Evolutionary conservation across 805 yeast species (phyloP).

Genomic region (Candida caryicola): DNA sequence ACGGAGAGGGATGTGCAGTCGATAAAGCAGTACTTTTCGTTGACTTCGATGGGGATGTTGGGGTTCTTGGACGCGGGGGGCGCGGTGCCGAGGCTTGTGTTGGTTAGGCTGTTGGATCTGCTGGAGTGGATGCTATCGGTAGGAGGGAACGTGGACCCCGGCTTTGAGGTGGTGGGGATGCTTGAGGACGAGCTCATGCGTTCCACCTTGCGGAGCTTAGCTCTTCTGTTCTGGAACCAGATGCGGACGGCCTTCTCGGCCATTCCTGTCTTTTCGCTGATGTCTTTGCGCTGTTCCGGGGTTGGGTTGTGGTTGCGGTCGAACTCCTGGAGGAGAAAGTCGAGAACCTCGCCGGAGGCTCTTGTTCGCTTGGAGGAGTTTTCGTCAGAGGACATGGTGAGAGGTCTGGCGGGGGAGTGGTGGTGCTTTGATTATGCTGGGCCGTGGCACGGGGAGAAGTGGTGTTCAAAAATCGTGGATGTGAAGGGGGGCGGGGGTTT

Average conservation of each 20-base stretch:
- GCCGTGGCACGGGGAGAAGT: background rate
- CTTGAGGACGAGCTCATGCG: slow-evolving; percentile 34
- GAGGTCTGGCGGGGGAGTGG: background rate
- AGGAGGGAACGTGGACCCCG: background rate
- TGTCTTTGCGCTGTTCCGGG: slow-evolving; percentile 63
- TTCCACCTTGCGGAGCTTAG: slow-evolving; percentile 68
- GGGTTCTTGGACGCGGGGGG: slow-evolving; percentile 1
- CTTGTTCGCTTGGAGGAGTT: slow-evolving; percentile 52
- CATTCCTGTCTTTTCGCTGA: slow-evolving; percentile 73
- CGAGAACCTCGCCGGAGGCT: slow-evolving; percentile 79
- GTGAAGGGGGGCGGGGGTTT: background rate
- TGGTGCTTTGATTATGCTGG: background rate
- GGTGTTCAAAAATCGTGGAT: background rate
- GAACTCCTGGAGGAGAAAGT: slow-evolving; percentile 65
- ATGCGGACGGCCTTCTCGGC: slow-evolving; percentile 86
- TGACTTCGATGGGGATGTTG: slow-evolving; percentile 49
- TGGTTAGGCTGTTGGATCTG: slow-evolving; percentile 21
- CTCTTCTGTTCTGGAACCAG: slow-evolving; percentile 90
- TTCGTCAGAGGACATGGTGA: slow-evolving; percentile 23
- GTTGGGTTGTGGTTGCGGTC: slow-evolving; percentile 72
- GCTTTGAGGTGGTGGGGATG: slow-evolving; percentile 1
- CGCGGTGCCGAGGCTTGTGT: background rate
- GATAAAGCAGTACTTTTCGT: slow-evolving; percentile 65
- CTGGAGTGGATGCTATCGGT: slow-evolving; percentile 18
- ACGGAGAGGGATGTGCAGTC: slow-evolving; percentile 69